These are phyloP conservation scores for Fragilaria crotonensis DNA, from an alignment of 108 stramenopile genomes.

Conservation along the genomic window DNA sequence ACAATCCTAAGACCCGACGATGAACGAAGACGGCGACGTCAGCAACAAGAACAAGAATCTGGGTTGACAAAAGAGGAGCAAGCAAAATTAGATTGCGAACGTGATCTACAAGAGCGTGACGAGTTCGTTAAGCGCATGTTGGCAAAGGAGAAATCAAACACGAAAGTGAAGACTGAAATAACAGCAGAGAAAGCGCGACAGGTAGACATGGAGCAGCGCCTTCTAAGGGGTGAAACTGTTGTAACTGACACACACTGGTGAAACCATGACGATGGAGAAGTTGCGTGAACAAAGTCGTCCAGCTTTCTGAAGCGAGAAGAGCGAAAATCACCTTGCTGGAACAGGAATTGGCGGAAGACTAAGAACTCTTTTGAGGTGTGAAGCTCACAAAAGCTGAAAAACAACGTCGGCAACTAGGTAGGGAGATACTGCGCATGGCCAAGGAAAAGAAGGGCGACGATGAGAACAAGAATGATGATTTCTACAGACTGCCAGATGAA, in stretches of 20 bases:
- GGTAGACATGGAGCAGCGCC: no score
- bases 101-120: conserved; percentile 85
- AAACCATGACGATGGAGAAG: conserved; percentile 54
- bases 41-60: conserved; percentile 16
- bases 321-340: conserved; percentile 86
- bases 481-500: conserved; percentile 70
- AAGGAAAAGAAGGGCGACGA: conserved; percentile 38
- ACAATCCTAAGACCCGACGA: conserved; percentile 11
- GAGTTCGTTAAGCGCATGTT: no score
- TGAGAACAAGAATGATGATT: conserved; percentile 47
- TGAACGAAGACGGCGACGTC: conserved; percentile 13
- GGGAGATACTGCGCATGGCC: conserved; percentile 80
- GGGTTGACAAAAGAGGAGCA: conserved; percentile 58
- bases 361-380: conserved; percentile 79
- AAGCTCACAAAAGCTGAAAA: conserved; percentile 71
- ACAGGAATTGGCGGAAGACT: conserved; percentile 86
- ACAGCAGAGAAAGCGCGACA: conserved; percentile 25
- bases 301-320: conserved; percentile 88
- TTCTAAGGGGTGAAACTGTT: conserved; percentile 68
- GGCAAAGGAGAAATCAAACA: no score
- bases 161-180: no score
- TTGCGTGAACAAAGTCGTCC: conserved; percentile 84
- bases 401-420: conserved; percentile 58
- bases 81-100: conserved; percentile 66
- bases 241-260: conserved; percentile 42